phyloP scores from a whole-genome alignment of 495 filamentous ascomycete genomes.

The Podospora appendiculata region DNA sequence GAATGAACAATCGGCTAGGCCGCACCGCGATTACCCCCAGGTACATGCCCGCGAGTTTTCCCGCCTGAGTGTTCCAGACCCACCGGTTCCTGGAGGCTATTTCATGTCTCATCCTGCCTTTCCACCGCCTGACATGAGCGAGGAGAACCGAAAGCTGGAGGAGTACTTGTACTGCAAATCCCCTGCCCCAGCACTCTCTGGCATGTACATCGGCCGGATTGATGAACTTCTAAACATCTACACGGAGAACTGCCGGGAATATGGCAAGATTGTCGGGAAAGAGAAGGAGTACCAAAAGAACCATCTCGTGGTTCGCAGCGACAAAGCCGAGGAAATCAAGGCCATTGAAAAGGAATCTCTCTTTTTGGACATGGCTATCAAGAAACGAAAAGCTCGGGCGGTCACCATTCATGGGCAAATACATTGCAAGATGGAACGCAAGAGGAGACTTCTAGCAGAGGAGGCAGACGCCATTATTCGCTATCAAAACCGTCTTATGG shows the following conservation, averaged over 20 bases:
- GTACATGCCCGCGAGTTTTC: too few relatives aligned
- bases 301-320: neutral
- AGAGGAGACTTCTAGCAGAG: too few relatives aligned
- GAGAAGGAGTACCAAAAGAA: neutral
- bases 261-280: too few relatives aligned
- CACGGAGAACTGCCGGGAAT: too few relatives aligned
- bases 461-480: too few relatives aligned
- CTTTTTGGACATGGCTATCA: too few relatives aligned
- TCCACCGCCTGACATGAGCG: slow-evolving; percentile 4
- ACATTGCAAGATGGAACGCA: too few relatives aligned
- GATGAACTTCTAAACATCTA: neutral
- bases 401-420: neutral
- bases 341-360: too few relatives aligned
- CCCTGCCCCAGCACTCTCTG: neutral
- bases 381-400: neutral
- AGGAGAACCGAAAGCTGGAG: neutral
- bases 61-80: too few relatives aligned
- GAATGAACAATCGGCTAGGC: too few relatives aligned
- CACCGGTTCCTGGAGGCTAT: neutral
- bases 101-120: slow-evolving; percentile 5
- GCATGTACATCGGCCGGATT: neutral
- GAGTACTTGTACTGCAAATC: neutral
- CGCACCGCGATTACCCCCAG: too few relatives aligned
- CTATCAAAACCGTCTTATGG: too few relatives aligned
- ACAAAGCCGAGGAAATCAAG: neutral